These are phyloP conservation scores for Malbranchea cinnamomea DNA, from an alignment of 2,329 filamentous ascomycete genomes.

Conservation along the genomic window DNA sequence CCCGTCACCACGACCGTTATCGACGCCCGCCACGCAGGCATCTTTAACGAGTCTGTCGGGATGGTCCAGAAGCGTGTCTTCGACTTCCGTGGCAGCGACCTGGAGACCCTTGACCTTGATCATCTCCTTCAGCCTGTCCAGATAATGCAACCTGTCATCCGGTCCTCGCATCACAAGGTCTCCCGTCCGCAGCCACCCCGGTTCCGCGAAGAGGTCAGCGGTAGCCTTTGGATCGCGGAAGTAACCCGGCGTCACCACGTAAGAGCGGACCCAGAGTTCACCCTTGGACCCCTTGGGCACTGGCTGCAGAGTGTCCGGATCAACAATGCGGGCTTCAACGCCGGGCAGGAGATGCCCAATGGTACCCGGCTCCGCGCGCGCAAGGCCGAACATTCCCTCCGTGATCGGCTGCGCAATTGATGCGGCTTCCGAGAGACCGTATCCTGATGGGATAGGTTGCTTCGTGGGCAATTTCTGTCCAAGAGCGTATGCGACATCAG, in stretches of 20 bases:
- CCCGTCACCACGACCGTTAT: slow-evolving; percentile 8
- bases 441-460: slow-evolving; percentile 5
- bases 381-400: slow-evolving; percentile 9
- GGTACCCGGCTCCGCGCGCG: slow-evolving; percentile 12
- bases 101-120: slow-evolving; percentile 49
- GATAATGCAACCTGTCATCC: slow-evolving; percentile 34
- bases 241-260: slow-evolving; percentile 31
- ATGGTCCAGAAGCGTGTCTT: slow-evolving; percentile 46
- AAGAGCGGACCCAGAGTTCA: slow-evolving; percentile 31
- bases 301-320: slow-evolving; percentile 24
- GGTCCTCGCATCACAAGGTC: slow-evolving; percentile 15
- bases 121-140: slow-evolving; percentile 52
- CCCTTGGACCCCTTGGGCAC: slow-evolving; percentile 23
- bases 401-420: slow-evolving; percentile 6
- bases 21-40: slow-evolving; percentile 8
- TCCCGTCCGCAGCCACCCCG: slow-evolving; percentile 33
- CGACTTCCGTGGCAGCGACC: slow-evolving; percentile 48
- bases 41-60: slow-evolving; percentile 14
- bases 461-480: slow-evolving; percentile 6
- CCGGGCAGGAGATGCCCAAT: slow-evolving; percentile 26
- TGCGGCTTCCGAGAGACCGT: slow-evolving; percentile 7
- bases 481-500: slow-evolving; percentile 6
- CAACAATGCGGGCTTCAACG: slow-evolving; percentile 26
- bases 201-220: slow-evolving; percentile 21
- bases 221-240: slow-evolving; percentile 27